These are phyloP conservation scores for Byssothecium circinans DNA, from an alignment of 2,329 filamentous ascomycete genomes.

Conservation along the genomic window DNA sequence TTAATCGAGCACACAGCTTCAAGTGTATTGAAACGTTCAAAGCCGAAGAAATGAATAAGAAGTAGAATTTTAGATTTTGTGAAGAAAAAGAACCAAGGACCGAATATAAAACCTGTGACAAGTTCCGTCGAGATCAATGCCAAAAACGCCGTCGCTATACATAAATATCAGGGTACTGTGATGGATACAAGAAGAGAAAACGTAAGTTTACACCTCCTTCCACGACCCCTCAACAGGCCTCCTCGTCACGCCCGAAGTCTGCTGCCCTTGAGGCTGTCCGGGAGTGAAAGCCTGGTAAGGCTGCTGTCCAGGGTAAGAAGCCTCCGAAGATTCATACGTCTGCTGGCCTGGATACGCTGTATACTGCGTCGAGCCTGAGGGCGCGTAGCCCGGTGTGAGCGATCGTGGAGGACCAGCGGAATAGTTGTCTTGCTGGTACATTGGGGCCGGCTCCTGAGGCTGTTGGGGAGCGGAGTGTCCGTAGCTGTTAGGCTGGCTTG, in stretches of 20 bases:
- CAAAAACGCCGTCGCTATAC: slow-evolving; percentile 1
- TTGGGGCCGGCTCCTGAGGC: neutral
- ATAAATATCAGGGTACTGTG: neutral
- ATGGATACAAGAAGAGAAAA: neutral
- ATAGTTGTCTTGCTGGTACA: slow-evolving; percentile 6
- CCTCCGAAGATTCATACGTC: slow-evolving; percentile 3
- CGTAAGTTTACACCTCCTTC: slow-evolving; percentile 19
- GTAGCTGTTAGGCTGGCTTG: slow-evolving; percentile 5
- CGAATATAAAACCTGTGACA: no score
- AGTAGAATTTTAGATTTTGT: no score
- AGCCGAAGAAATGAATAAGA: no score
- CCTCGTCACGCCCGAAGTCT: slow-evolving; percentile 11
- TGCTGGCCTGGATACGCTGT: neutral
- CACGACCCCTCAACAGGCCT: slow-evolving; percentile 24
- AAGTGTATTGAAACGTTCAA: no score
- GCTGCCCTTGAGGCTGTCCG: slow-evolving; percentile 9
- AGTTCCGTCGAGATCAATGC: no score
- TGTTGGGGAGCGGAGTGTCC: neutral
- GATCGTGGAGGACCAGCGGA: slow-evolving; percentile 7
- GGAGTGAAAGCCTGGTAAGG: slow-evolving; percentile 16
- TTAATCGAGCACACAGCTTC: no score
- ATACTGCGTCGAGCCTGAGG: slow-evolving; percentile 12
- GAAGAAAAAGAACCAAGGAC: neutral
- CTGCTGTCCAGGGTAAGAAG: slow-evolving; percentile 15
- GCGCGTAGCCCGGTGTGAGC: slow-evolving; percentile 10